Percentiles rank a stretch among this genome's conserved stretches.
Conservation (phyloP, 1,284 basidiomycete genomes). For the Apiotrichum sp. region DNA sequence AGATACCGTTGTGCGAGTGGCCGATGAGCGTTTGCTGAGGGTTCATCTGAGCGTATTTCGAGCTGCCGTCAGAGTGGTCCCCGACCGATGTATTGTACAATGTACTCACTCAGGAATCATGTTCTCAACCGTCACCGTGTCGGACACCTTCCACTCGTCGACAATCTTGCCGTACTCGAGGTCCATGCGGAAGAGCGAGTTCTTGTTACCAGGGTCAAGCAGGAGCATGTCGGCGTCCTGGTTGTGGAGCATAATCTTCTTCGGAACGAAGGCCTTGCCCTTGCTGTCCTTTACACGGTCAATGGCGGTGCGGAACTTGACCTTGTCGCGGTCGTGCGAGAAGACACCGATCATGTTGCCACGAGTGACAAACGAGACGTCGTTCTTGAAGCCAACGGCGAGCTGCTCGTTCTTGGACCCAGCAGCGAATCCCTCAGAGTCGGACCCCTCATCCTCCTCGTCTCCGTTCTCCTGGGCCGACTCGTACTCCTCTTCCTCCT, state of each 20-base stretch:
- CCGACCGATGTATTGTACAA: slow-evolving; percentile 1
- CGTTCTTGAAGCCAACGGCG: slow-evolving; percentile 92
- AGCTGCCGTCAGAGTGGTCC: no score
- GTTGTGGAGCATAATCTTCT: slow-evolving; percentile 95
- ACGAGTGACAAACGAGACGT: slow-evolving; percentile 90
- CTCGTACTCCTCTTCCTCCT: slow-evolving; percentile 68
- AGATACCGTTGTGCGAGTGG: slow-evolving; percentile 79
- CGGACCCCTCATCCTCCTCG: slow-evolving; percentile 53
- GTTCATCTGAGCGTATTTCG: slow-evolving; percentile 92
- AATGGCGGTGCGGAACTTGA: slow-evolving; percentile 86
- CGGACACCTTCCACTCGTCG: slow-evolving; percentile 97
- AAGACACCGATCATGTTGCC: slow-evolving; percentile 98
- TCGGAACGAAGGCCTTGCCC: slow-evolving; percentile 78
- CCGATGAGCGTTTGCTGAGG: slow-evolving; percentile 90
- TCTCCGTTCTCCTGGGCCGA: slow-evolving; percentile 57
- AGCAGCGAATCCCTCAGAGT: slow-evolving; percentile 43
- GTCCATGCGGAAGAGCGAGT: slow-evolving; percentile 87
- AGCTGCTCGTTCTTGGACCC: slow-evolving; percentile 78
- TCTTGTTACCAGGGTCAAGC: slow-evolving; percentile 76
- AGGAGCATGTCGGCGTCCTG: slow-evolving; percentile 95
- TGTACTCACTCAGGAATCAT: slow-evolving; percentile 67
- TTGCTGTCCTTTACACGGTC: slow-evolving; percentile 73
- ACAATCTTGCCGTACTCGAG: slow-evolving; percentile 94
- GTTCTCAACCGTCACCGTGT: slow-evolving; percentile 75
- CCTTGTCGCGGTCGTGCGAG: slow-evolving; percentile 68